Conservation (phyloP, 305 asterid genomes). For the Fraxinus ornus region DNA sequence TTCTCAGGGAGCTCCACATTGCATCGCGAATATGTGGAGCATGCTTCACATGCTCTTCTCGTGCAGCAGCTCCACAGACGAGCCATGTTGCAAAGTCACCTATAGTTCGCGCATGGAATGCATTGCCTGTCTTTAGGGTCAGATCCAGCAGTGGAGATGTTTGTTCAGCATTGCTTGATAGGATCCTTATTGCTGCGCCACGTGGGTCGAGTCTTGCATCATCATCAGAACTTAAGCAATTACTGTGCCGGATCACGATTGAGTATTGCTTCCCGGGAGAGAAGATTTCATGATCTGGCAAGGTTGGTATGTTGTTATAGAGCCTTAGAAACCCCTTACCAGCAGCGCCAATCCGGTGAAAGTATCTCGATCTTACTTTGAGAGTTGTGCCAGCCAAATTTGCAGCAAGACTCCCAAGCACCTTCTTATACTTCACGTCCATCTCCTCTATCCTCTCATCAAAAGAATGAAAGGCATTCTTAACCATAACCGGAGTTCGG, state of each 20-base stretch:
- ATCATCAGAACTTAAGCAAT: slow-evolving; percentile 67
- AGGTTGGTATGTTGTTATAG: slow-evolving; percentile 35
- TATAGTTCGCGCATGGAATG: slow-evolving; percentile 60
- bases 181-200: slow-evolving; percentile 60
- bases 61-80: slow-evolving; percentile 57
- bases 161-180: slow-evolving; percentile 28
- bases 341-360: slow-evolving; percentile 59
- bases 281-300: slow-evolving; percentile 57
- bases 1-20: slow-evolving; percentile 58
- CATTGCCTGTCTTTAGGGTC: slow-evolving; percentile 59
- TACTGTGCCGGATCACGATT: slow-evolving; percentile 57
- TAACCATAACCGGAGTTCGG: slow-evolving; percentile 55
- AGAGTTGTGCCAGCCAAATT: slow-evolving; percentile 58
- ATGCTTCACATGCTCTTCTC: slow-evolving; percentile 63
- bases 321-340: slow-evolving; percentile 50
- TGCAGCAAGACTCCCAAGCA: slow-evolving; percentile 56
- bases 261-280: slow-evolving; percentile 41
- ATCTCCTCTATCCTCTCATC: slow-evolving; percentile 67
- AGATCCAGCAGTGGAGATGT: slow-evolving; percentile 43
- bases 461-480: slow-evolving; percentile 36
- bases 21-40: slow-evolving; percentile 63
- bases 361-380: slow-evolving; percentile 50
- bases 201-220: slow-evolving; percentile 69
- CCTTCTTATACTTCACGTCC: slow-evolving; percentile 57
- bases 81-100: slow-evolving; percentile 73